These are phyloP conservation scores for Amaranthus hypochondriacus DNA, from an alignment of 148 eudicot species.

Conservation along the genomic window DNA sequence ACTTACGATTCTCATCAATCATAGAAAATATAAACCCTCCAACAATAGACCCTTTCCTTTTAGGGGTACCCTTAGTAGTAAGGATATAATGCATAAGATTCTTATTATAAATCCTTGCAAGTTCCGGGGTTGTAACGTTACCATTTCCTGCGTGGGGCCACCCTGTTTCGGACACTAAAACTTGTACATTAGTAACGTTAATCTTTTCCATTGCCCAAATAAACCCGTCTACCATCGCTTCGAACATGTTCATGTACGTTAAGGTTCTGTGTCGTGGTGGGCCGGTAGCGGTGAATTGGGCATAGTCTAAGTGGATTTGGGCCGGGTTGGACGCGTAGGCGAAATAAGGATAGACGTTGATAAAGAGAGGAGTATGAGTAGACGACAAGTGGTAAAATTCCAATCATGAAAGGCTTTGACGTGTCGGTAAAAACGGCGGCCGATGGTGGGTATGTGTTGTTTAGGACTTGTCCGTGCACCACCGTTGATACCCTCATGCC, in stretches of 20 bases:
- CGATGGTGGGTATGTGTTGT: constrained; percentile 43
- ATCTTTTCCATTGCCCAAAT: constrained; percentile 34
- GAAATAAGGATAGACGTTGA: constrained; percentile 53
- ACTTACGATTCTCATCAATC: constrained; percentile 35
- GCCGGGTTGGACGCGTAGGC: constrained; percentile 30
- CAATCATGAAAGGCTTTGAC: neutral
- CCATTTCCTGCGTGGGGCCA: constrained; percentile 43
- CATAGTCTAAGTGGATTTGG: constrained; percentile 33
- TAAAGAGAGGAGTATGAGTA: constrained; percentile 27
- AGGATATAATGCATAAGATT: constrained; percentile 20
- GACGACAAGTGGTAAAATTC: constrained; percentile 23
- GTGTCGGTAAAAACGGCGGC: constrained; percentile 24
- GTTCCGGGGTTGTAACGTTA: constrained; percentile 24
- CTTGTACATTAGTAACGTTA: constrained; percentile 16
- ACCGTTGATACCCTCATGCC: constrained; percentile 35
- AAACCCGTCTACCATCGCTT: constrained; percentile 38
- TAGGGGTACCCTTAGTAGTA: constrained; percentile 28
- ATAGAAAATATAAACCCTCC: constrained; percentile 33
- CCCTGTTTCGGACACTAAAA: constrained; percentile 35
- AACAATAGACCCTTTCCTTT: constrained; percentile 16
- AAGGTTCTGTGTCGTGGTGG: constrained; percentile 13
- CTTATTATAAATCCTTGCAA: constrained; percentile 32
- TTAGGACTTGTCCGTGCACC: constrained; percentile 15
- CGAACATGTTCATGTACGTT: constrained; percentile 40
- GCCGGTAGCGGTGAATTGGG: constrained; percentile 25